Percentiles rank a stretch among this genome's conserved stretches.
phyloP scores from a whole-genome alignment of 2,329 filamentous ascomycete species.

The Pseudophaeomoniella oleicola region DNA sequence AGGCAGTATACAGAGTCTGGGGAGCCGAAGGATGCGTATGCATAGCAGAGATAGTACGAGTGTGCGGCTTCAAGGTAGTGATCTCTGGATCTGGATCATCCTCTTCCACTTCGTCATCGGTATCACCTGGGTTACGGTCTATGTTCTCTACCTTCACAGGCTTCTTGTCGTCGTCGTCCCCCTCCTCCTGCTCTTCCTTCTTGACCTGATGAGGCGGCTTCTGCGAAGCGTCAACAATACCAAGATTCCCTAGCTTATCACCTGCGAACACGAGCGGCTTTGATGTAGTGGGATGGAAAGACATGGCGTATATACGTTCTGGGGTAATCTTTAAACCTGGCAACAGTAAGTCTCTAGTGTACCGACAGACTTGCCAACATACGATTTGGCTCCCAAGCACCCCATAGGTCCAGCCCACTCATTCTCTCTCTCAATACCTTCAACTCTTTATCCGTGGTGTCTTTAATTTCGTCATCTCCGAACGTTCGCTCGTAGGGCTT shows the following conservation, averaged over 20 bases:
- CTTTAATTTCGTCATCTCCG: slow-evolving; percentile 64
- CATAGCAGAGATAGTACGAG: slow-evolving; percentile 75
- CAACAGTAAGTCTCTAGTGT: neutral
- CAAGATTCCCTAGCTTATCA: slow-evolving; percentile 83
- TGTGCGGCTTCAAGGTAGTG: slow-evolving; percentile 78
- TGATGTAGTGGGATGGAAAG: slow-evolving; percentile 72
- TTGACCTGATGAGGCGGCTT: slow-evolving; percentile 30
- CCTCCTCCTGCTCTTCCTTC: slow-evolving; percentile 17
- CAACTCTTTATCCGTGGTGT: slow-evolving; percentile 63
- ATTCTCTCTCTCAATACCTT: slow-evolving; percentile 62
- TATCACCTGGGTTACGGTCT: slow-evolving; percentile 31
- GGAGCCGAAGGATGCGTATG: slow-evolving; percentile 59
- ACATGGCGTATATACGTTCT: slow-evolving; percentile 71
- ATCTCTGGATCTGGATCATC: slow-evolving; percentile 61
- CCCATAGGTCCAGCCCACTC: slow-evolving; percentile 63
- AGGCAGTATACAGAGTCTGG: slow-evolving; percentile 67
- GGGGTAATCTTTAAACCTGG: slow-evolving; percentile 81
- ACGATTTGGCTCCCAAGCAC: slow-evolving; percentile 71
- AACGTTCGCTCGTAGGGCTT: slow-evolving; percentile 77
- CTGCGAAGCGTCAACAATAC: slow-evolving; percentile 80
- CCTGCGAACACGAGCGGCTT: slow-evolving; percentile 87
- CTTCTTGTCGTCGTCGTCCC: slow-evolving; percentile 17
- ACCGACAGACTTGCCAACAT: slow-evolving; percentile 15
- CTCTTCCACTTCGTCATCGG: slow-evolving; percentile 39
- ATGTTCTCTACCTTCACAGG: slow-evolving; percentile 3